Percentiles rank a stretch among this genome's conserved stretches.
phyloP scores from a whole-genome alignment of 108 stramenopile genomes.

The Ochromonas danica region DNA sequence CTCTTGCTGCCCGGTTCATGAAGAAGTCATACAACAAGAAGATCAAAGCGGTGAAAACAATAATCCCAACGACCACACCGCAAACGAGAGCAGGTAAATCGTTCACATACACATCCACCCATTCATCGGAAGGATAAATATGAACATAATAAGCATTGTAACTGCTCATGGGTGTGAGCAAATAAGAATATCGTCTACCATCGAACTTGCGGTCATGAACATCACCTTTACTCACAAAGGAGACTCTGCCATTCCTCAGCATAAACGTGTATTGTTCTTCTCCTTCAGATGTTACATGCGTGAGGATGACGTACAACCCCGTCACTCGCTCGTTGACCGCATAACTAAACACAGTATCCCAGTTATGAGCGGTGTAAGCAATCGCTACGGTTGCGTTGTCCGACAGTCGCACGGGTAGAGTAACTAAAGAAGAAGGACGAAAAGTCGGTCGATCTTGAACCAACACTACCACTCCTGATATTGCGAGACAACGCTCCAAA shows the following conservation, averaged over 20 bases:
- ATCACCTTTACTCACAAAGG: neutral
- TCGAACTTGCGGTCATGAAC: constrained; percentile 4
- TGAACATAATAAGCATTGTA: neutral
- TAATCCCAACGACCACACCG: neutral
- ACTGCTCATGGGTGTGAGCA: neutral
- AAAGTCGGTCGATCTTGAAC: neutral
- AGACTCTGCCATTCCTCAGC: neutral
- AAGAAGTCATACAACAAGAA: constrained; percentile 3
- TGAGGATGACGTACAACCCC: neutral
- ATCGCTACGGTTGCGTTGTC: neutral
- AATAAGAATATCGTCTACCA: neutral
- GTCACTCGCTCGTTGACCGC: neutral
- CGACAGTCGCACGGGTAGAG: neutral
- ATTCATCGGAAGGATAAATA: neutral
- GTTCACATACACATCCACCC: neutral
- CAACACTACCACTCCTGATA: neutral
- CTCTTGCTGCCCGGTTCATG: neutral
- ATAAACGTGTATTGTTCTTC: constrained; percentile 11
- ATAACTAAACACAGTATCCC: neutral
- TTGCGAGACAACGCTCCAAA: neutral
- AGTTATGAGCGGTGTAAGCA: neutral
- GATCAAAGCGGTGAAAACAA: neutral
- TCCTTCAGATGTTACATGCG: neutral
- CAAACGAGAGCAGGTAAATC: neutral
- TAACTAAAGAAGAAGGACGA: neutral